Evolutionary conservation across 1,139 yeast genomes (phyloP).

Genomic region (Meyerozyma elateridarum): DNA sequence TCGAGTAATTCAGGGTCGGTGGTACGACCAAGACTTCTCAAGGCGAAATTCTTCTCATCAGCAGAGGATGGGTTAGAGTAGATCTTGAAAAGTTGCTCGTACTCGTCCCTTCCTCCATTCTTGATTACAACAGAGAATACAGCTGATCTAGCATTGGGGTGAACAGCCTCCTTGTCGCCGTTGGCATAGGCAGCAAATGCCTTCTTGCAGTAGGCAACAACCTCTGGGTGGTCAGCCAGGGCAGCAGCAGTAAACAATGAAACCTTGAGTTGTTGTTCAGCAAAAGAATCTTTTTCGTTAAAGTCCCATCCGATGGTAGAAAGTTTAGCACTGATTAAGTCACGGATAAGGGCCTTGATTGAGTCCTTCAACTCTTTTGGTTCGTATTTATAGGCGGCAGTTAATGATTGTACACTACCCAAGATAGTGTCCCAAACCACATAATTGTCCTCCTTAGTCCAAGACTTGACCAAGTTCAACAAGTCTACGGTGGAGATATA

Average conservation of each 20-base stretch:
- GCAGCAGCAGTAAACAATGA: constrained; percentile 69
- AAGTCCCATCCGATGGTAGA: constrained; percentile 69
- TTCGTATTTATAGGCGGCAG: constrained; percentile 69
- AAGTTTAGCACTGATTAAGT: constrained; percentile 57
- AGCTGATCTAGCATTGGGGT: constrained; percentile 74
- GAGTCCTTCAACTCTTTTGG: constrained; percentile 50
- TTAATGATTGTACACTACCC: constrained; percentile 49
- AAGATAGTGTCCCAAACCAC: constrained; percentile 79
- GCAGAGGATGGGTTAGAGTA: constrained; percentile 62
- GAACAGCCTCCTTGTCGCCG: constrained; percentile 69
- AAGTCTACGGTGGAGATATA: constrained; percentile 63
- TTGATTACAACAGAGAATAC: constrained; percentile 68
- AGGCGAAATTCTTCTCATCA: constrained; percentile 75
- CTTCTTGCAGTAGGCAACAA: constrained; percentile 48
- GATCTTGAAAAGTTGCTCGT: constrained; percentile 58
- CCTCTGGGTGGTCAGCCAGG: constrained; percentile 51
- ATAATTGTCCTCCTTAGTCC: constrained; percentile 65
- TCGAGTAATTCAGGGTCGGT: constrained; percentile 52
- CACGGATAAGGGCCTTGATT: constrained; percentile 53
- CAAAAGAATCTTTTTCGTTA: constrained; percentile 56
- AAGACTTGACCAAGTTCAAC: constrained; percentile 57
- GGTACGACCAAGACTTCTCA: constrained; percentile 71
- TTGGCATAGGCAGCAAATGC: constrained; percentile 55
- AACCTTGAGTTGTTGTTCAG: constrained; percentile 72
- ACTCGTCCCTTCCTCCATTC: constrained; percentile 58